Percentiles rank a stretch among this genome's conserved stretches.
Conservation (phyloP, 164 flowering plant species). For the Malania oleifera region DNA sequence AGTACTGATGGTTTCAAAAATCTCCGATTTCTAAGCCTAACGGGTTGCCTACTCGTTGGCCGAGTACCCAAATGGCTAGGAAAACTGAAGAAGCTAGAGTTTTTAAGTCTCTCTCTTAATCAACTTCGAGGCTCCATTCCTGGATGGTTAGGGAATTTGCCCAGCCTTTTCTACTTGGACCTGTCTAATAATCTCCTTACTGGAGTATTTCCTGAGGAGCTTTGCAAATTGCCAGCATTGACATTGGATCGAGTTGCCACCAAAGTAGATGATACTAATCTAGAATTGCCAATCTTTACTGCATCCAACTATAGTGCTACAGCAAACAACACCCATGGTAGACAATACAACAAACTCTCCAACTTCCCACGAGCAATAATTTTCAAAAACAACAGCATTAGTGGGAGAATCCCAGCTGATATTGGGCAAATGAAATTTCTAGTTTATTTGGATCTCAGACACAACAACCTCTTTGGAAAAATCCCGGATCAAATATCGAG, state of each 20-base stretch:
- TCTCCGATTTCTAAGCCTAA: too few relatives aligned
- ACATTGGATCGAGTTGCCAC: conserved; percentile 16
- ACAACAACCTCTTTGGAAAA: conserved; percentile 42
- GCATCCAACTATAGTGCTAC: conserved; percentile 37
- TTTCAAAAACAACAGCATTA: conserved; percentile 40
- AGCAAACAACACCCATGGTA: too few relatives aligned
- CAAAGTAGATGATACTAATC: conserved; percentile 20
- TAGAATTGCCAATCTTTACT: conserved; percentile 57
- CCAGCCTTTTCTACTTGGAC: too few relatives aligned
- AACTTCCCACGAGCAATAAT: conserved; percentile 56
- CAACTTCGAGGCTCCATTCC: too few relatives aligned
- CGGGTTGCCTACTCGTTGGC: too few relatives aligned
- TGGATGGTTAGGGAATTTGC: too few relatives aligned
- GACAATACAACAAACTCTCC: conserved; percentile 56
- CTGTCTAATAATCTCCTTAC: too few relatives aligned
- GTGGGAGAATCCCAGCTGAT: conserved; percentile 48
- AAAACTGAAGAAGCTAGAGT: too few relatives aligned
- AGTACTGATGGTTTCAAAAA: too few relatives aligned
- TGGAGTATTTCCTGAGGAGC: too few relatives aligned
- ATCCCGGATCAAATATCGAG: conserved; percentile 53
- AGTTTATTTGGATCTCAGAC: conserved; percentile 48
- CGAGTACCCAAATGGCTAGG: too few relatives aligned
- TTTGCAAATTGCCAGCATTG: conserved; percentile 29
- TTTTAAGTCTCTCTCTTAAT: too few relatives aligned
- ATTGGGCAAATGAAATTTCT: conserved; percentile 47